Base-by-base conservation (phyloP, 306 rosid genomes). In the Prunus dulcis region DNA sequence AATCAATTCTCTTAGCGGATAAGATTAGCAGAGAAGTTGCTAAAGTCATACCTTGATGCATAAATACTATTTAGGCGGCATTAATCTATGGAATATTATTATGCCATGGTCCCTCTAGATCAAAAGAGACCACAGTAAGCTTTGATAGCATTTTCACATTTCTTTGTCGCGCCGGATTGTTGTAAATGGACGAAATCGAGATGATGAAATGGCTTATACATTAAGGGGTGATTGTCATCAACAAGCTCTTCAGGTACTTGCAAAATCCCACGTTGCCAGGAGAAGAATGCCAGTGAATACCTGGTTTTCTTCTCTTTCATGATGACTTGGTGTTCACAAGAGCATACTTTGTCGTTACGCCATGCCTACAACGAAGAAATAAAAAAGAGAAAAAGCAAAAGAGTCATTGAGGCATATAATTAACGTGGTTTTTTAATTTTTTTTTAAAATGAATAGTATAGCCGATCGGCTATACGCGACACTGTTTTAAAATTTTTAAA, bases 231-330 rank as follows among this genome's bases (percentile, higher is more conserved):
- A 46, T 81, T 22, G 1, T 75, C 85, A 45, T 83, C 89, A 32
- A 80, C 78, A 4, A 86, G 49, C 74, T 83, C 87, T 22, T 78
- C 66, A 19, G 89, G 85, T 15, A 86, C 85, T 17, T 60, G 22
- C 27, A 78, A 56, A 14, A 71, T 62, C 28, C 82, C 87, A 61
- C 1, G 18, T 6, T 30, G 32, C 14, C 28, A 30, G 18, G 67
- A 30, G 45, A 63, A 63, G 10, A 63, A 63, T 30, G 12, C 46
- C 45, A 63, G 13, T 10, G 82, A 82, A 66, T 78, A 74, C 56
- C 86, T 78, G 23, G 64, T 60, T 19, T 60, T 77, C 14, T 1
- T 73, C 38, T 76, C 80, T 20, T 70, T 57, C 56, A 82, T 69
- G n/a, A n/a, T n/a, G n/a, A n/a, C n/a, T n/a, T n/a, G n/a, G n/a